Conservation (phyloP, 345 rosid species). For the Salix suchowensis region DNA sequence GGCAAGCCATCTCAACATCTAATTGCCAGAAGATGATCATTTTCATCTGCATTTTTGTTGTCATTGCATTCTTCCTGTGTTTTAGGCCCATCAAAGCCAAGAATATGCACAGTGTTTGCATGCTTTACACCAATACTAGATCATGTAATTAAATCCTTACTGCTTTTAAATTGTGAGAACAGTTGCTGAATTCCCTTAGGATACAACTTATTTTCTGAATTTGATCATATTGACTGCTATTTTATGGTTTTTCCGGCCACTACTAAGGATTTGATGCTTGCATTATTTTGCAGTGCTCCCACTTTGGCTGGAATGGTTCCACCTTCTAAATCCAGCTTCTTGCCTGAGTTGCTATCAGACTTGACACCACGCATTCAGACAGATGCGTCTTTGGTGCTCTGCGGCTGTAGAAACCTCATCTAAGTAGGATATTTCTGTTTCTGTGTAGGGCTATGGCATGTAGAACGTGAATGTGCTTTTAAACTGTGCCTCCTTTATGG, state of each 20-base stretch:
- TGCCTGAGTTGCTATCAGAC: background rate
- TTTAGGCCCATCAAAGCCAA: slow-evolving; percentile 94
- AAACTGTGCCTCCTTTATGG: background rate
- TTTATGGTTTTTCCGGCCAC: background rate
- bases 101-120: slow-evolving; percentile 99
- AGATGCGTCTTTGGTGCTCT: background rate
- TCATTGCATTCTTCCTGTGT: slow-evolving; percentile 60
- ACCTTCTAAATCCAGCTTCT: slow-evolving; percentile 49
- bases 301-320: slow-evolving; percentile 94
- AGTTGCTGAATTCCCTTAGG: slow-evolving; percentile 1
- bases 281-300: slow-evolving; percentile 60
- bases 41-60: slow-evolving; percentile 32
- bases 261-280: background rate
- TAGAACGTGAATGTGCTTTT: background rate
- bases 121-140: slow-evolving; percentile 94
- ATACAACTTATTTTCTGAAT: slow-evolving; percentile 9
- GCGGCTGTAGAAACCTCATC: background rate
- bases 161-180: slow-evolving; percentile 21
- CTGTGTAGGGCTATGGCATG: background rate
- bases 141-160: slow-evolving; percentile 50
- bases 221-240: background rate
- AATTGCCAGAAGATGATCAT: slow-evolving; percentile 16
- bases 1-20: slow-evolving; percentile 45
- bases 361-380: background rate
- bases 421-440: background rate